Conservation (phyloP, 129 eudicot genomes). For the Arctium lappa region DNA sequence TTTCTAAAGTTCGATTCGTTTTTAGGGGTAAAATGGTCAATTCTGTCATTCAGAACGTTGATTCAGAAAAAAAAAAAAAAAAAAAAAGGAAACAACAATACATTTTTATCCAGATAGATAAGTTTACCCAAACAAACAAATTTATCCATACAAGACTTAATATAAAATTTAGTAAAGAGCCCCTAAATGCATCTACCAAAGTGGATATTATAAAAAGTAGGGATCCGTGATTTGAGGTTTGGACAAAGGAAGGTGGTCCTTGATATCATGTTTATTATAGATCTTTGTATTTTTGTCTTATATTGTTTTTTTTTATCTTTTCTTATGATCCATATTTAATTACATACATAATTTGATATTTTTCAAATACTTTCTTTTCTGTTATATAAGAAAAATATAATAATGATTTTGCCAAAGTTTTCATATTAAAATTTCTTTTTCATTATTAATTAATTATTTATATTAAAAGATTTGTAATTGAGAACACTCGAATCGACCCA, state of each 20-base stretch:
- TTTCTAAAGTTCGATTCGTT: too few species aligned
- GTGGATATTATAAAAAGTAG: neutral
- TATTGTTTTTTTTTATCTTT: neutral
- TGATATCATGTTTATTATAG: neutral
- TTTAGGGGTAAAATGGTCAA: too few species aligned
- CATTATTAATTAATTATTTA: too few species aligned
- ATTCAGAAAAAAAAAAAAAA: too few species aligned
- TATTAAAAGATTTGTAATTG: neutral
- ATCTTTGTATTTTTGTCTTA: neutral
- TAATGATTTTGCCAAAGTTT: neutral
- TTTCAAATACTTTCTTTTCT: neutral
- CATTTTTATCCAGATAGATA: too few species aligned
- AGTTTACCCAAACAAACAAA: too few species aligned
- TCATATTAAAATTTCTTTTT: too few species aligned
- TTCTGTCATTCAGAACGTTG: too few species aligned
- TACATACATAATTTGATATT: neutral
- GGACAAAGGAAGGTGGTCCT: conserved; percentile 9
- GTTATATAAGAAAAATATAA: too few species aligned
- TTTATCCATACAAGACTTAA: too few species aligned
- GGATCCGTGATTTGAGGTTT: conserved; percentile 30
- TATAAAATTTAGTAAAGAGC: too few species aligned
- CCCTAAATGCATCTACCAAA: neutral
- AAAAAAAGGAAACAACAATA: too few species aligned
- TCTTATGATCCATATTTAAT: neutral
- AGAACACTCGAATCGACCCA: neutral